Conservation (phyloP, 305 asterid genomes). For the Rubia occidens region DNA sequence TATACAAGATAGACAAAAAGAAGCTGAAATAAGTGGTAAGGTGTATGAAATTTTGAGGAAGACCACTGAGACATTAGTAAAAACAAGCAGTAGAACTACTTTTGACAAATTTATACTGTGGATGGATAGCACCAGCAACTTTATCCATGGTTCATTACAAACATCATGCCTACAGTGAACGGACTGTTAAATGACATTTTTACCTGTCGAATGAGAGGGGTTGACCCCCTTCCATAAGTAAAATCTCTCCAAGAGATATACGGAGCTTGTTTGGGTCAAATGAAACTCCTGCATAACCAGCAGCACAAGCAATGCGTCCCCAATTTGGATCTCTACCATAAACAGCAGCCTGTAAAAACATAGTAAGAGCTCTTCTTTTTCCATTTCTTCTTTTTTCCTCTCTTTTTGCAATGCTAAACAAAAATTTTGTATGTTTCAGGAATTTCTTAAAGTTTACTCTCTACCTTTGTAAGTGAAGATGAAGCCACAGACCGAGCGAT, state of each 20-base stretch:
- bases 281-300: slow-evolving; percentile 80
- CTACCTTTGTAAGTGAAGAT: slow-evolving; percentile 80
- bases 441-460: slow-evolving; percentile 8
- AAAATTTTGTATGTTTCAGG: not conserved
- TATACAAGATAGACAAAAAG: not conserved
- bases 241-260: slow-evolving; percentile 68
- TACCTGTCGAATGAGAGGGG: slow-evolving; percentile 88
- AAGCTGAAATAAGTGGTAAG: not conserved
- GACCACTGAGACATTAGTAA: not conserved
- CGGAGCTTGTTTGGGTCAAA: slow-evolving; percentile 57
- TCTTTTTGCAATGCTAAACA: not conserved
- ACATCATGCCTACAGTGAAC: not conserved
- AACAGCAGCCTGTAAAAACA: slow-evolving; percentile 62
- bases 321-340: slow-evolving; percentile 95
- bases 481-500: slow-evolving; percentile 94
- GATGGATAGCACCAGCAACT: not conserved
- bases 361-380: not conserved
- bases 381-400: not conserved
- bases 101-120: too few relatives aligned
- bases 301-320: slow-evolving; percentile 97
- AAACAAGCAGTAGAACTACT: slow-evolving; percentile 7
- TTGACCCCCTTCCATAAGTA: slow-evolving; percentile 85
- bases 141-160: not conserved
- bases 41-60: not conserved
- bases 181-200: not conserved